Conservation (phyloP, 495 filamentous ascomycete species). For the Ascobolus immersus region DNA sequence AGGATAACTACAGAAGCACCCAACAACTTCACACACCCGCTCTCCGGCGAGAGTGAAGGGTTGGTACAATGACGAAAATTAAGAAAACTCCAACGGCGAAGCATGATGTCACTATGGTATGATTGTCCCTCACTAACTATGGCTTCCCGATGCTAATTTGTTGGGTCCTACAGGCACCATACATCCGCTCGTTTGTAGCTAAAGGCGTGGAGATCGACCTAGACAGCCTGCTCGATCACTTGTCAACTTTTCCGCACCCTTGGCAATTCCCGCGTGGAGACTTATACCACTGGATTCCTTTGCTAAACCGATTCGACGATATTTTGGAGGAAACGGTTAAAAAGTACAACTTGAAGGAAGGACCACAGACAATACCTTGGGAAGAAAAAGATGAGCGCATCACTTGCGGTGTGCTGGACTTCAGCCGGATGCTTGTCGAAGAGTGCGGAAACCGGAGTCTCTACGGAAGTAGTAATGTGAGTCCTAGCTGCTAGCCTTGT, state of each 20-base stretch:
- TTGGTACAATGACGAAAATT: neutral
- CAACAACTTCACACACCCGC: no score
- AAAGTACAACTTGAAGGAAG: slow-evolving; percentile 55
- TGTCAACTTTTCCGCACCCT: slow-evolving; percentile 54
- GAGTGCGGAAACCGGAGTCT: slow-evolving; percentile 94
- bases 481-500: neutral
- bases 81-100: slow-evolving; percentile 30
- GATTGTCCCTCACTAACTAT: slow-evolving; percentile 11
- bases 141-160: no score
- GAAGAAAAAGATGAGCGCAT: slow-evolving; percentile 25
- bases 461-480: slow-evolving; percentile 55
- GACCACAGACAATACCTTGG: slow-evolving; percentile 42
- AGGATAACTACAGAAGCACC: no score
- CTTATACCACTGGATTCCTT: slow-evolving; percentile 90
- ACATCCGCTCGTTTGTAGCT: slow-evolving; percentile 50
- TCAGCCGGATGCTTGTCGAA: slow-evolving; percentile 65
- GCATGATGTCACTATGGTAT: slow-evolving; percentile 58
- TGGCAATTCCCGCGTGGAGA: slow-evolving; percentile 97
- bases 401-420: slow-evolving; percentile 51
- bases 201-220: slow-evolving; percentile 37
- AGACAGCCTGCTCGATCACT: slow-evolving; percentile 51
- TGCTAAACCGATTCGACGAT: slow-evolving; percentile 80
- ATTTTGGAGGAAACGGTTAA: slow-evolving; percentile 58
- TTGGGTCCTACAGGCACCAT: slow-evolving; percentile 60
- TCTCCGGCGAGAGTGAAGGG: neutral